These are phyloP conservation scores for Saccharomyces cerevisiae DNA, from an alignment of 805 yeast genomes.

Conservation along the genomic window DNA sequence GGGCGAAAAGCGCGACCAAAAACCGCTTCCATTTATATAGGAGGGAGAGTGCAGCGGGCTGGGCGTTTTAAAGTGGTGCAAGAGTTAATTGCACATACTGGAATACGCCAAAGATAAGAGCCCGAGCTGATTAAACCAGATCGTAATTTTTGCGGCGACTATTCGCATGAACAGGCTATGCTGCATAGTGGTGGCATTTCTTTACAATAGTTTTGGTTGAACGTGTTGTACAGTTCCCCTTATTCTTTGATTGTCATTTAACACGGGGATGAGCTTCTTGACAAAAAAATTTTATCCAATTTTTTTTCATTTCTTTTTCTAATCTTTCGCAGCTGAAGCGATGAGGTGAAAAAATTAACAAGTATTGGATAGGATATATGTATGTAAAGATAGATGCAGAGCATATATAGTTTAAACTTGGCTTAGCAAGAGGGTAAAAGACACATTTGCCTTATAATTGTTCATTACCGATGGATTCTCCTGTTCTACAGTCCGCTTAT, in stretches of 20 bases:
- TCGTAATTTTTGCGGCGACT: neutral
- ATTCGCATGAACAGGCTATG: neutral
- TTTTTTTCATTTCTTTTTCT: neutral
- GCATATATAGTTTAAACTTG: neutral
- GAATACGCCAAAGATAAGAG: neutral
- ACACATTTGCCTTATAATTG: neutral
- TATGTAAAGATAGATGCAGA: neutral
- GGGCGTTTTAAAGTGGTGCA: neutral
- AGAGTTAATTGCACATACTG: neutral
- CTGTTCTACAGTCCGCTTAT: slow-evolving; percentile 39
- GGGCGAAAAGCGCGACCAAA: slow-evolving; percentile 6
- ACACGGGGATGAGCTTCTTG: neutral
- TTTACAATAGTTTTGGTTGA: neutral
- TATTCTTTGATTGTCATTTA: neutral
- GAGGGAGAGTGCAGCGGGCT: neutral
- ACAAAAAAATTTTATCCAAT: neutral
- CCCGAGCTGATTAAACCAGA: neutral
- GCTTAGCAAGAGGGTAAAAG: slow-evolving; percentile 1
- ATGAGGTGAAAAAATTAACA: neutral
- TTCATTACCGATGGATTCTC: slow-evolving; percentile 1
- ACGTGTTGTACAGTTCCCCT: neutral
- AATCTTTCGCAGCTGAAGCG: slow-evolving; percentile 9
- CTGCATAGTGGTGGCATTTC: no score
- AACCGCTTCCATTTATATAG: slow-evolving; percentile 1
- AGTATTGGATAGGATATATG: neutral